Percentiles rank a stretch among this genome's conserved stretches.
These are phyloP conservation scores for Populus euphratica DNA, from an alignment of 345 rosid species.

Conservation along the genomic window DNA sequence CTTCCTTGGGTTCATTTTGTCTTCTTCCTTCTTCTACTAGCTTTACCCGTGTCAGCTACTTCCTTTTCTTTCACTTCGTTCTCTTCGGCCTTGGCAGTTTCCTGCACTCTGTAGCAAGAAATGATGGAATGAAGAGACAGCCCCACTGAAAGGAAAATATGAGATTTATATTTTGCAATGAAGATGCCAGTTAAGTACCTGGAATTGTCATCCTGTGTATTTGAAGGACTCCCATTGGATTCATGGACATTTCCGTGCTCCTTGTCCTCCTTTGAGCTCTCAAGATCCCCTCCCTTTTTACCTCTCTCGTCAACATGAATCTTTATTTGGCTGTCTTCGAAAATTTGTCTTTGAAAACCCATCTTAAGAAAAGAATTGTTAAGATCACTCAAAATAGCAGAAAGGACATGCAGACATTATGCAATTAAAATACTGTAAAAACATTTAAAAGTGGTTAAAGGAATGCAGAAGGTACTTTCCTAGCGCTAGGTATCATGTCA, in stretches of 20 bases:
- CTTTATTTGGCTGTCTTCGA: constrained; percentile 40
- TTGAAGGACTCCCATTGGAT: constrained; percentile 22
- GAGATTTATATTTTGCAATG: too few species aligned
- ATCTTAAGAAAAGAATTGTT: constrained; percentile 33
- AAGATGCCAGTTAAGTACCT: not conserved
- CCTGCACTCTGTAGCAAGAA: not conserved
- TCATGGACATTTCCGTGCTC: constrained; percentile 53
- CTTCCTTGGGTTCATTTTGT: not conserved
- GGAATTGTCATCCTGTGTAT: not conserved
- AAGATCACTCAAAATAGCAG: not conserved
- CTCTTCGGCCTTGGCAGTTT: not conserved
- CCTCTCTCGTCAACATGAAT: constrained; percentile 43
- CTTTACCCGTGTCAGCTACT: not conserved
- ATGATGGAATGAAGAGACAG: not conserved
- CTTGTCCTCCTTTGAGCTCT: constrained; percentile 45
- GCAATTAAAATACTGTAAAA: not conserved
- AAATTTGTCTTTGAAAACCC: constrained; percentile 21
- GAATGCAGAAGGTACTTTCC: not conserved
- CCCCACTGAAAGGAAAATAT: not conserved
- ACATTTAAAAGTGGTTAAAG: not conserved
- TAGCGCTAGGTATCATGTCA: not conserved
- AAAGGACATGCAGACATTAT: not conserved
- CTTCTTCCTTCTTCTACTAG: not conserved
- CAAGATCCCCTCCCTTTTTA: constrained; percentile 12
- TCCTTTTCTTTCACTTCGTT: not conserved